Conservation (phyloP, 768 basidiomycete genomes). For the Kwoniella botswanensis region DNA sequence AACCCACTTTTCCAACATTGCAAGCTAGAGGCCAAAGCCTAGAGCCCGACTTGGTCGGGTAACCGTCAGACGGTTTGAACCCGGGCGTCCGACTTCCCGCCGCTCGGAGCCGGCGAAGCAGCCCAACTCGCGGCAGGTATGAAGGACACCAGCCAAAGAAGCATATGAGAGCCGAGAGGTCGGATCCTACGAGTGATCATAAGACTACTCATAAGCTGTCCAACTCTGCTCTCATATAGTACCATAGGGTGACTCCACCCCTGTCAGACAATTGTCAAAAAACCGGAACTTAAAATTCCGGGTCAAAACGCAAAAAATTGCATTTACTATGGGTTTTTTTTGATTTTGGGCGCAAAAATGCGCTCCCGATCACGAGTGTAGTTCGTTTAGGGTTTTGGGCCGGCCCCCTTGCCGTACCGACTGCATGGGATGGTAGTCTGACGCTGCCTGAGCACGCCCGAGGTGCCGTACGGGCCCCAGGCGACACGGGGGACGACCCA, state of each 20-base stretch:
- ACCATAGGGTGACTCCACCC: conserved; percentile 12
- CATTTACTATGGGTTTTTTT: conserved; percentile 18
- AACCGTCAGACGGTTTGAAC: neutral
- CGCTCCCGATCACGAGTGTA: conserved; percentile 9
- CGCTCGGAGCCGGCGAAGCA: conserved; percentile 13
- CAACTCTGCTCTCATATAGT: conserved; percentile 23
- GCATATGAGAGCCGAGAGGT: conserved; percentile 8
- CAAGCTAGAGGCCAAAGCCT: conserved; percentile 23
- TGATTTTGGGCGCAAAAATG: conserved; percentile 25
- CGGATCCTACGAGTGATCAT: neutral
- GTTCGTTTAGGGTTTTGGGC: conserved; percentile 13
- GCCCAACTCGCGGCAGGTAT: conserved; percentile 12
- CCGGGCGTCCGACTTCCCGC: neutral
- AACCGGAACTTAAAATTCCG: conserved; percentile 23
- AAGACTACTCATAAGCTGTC: neutral
- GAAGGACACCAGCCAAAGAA: conserved; percentile 5
- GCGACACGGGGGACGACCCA: neutral
- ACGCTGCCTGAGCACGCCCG: neutral
- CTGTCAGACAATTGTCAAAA: conserved; percentile 10
- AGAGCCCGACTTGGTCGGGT: conserved; percentile 6
- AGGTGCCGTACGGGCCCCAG: neutral
- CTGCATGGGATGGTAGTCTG: neutral
- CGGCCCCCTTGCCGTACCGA: neutral
- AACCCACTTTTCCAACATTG: conserved; percentile 57
- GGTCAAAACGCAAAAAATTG: conserved; percentile 29